phyloP scores from a whole-genome alignment of 2,329 filamentous ascomycete genomes.

The Neopestalotiopsis sp. region DNA sequence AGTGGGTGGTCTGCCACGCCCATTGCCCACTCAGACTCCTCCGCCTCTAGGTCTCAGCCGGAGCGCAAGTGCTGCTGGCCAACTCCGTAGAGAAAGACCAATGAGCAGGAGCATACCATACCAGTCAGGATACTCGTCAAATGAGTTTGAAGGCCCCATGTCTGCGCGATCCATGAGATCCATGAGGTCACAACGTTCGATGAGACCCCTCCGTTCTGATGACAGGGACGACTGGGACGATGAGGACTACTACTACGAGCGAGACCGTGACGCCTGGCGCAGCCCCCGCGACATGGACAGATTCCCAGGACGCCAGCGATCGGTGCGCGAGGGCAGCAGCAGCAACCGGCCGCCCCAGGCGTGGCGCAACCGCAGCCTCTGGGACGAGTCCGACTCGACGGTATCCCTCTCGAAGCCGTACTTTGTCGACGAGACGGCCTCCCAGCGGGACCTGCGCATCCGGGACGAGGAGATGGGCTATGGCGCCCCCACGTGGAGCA shows the following conservation, averaged over 20 bases:
- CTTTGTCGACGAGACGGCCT: constrained; percentile 11
- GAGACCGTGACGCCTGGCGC: constrained; percentile 15
- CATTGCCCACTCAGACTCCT: neutral
- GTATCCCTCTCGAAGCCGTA: constrained; percentile 3
- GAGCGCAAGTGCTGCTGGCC: neutral
- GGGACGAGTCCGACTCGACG: neutral
- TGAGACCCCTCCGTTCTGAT: constrained; percentile 6
- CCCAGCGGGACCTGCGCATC: constrained; percentile 6
- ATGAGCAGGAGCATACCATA: neutral
- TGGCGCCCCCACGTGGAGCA: constrained; percentile 38
- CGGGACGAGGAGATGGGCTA: constrained; percentile 21
- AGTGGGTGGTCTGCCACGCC: neutral
- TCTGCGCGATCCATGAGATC: constrained; percentile 11
- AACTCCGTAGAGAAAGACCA: neutral
- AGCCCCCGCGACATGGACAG: constrained; percentile 1
- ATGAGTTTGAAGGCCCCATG: constrained; percentile 12
- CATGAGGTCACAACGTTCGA: constrained; percentile 8
- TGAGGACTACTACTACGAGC: constrained; percentile 15
- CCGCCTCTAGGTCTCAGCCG: neutral
- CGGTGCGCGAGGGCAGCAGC: neutral
- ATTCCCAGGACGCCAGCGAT: neutral
- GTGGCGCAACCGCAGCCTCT: constrained; percentile 2
- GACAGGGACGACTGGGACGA: constrained; percentile 16
- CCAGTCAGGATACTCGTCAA: constrained; percentile 2
- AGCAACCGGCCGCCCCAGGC: constrained; percentile 5